Evolutionary conservation across 495 filamentous ascomycete genomes (phyloP), one percentile per base, ranked within the genome.

Genomic region (Penicillium soppii): DNA sequence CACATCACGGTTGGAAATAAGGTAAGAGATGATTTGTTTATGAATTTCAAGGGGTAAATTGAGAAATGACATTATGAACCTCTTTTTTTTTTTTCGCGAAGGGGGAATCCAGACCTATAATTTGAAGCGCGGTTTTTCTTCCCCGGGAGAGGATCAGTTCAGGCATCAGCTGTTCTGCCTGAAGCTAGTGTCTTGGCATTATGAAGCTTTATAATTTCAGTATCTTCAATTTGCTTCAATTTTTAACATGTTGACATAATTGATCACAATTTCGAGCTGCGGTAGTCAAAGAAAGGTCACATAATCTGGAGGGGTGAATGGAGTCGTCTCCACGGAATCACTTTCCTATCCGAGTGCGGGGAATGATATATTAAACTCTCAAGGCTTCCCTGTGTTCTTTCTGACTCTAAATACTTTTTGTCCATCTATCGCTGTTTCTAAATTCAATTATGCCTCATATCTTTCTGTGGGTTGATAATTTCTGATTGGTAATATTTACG

Each of bases 11-110:
- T 43, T 57, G 16, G 61, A 59, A 15, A 46, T 13, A 5, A 66
- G 40, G 20, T 35, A 52, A n/a, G 51, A 55, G 17, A 66, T 43
- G 13, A 63, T 42, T 10, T 20, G 52, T 4, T 25, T 15, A 4
- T 50, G 52, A 20, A 57, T 37, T 10, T 65, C 56, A 3, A 37
- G 32, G 21, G 62, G 58, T 30, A 61, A 53, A 69, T 83, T 49
- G 3, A 48, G 23, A 22, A 48, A 39, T 3, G 45, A 39, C 45
- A 48, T 48, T 6, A 1, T 23, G 19, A 16, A n/a, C n/a, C n/a
- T n/a, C n/a, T n/a, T n/a, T n/a, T n/a, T n/a, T n/a, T n/a, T n/a
- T n/a, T n/a, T n/a, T n/a, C n/a, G n/a, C n/a, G n/a, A n/a, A n/a
- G n/a, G n/a, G n/a, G n/a, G n/a, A n/a, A n/a, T n/a, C n/a, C n/a